Base-by-base conservation (phyloP, 495 filamentous ascomycete genomes). In the Trichoderma parareesei region DNA sequence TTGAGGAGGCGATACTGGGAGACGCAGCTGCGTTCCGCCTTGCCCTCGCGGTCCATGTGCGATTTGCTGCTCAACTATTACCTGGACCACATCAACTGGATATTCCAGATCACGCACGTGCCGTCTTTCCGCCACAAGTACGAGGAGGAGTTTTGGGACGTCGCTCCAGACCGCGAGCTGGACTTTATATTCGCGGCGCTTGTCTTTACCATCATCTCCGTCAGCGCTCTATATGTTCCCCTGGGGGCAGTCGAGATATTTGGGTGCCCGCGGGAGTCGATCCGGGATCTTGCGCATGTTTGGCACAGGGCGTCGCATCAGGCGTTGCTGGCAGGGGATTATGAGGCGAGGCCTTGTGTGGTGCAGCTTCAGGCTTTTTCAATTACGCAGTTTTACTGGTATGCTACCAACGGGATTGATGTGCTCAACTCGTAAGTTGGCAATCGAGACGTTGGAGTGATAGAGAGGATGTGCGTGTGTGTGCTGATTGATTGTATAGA, bases 31-130 rank as follows among this genome's bases (percentile, higher is more conserved):
- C 53, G 53, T 9, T 33, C 53, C 4, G 53, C 33, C 11, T 16
- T 57, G 33, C 53, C 53, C 3, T 57, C 53, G 27, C 33, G 53
- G 53, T 13, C 53, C 27, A 57, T 57, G 53, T 57, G 53, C 6
- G 53, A 57, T n/a, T 27, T 57, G 14, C 20, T 57, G 53, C 20
- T 57, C 20, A 57, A 57, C 53, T 57, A 57, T n/a, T 57, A 57
- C 53, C 20, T 57, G 27, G 53, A 57, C 16, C 53, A 57, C 27
- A 37, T 57, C 53, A 57, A 57, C 27, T 57, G 53, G 53, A 38
- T 57, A 7, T 57, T 57, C 53, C 53, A 57, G 53, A 57, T 57
- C 53, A 57, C 53, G 27, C 53, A 57, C 53, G 53, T 57, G 2
- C 53, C 53, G 53, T 57, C 53, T 2, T 57, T 57, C 11, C 53